These are phyloP conservation scores for Theileria equi DNA, from an alignment of 169 alveolate species.

Conservation along the genomic window DNA sequence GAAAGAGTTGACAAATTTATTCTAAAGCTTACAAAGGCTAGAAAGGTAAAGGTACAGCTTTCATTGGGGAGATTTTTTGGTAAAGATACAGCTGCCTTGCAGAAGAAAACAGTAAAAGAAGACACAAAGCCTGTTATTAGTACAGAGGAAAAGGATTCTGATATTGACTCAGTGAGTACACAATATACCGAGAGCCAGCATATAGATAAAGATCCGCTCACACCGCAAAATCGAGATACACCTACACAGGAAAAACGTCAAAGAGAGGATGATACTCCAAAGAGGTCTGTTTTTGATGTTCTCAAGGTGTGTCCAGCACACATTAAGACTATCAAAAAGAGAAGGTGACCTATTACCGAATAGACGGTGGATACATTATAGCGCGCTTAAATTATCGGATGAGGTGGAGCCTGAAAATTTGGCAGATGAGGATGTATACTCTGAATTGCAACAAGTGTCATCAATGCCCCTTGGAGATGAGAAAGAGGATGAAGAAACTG, in stretches of 20 bases:
- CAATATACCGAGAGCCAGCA: too few species aligned
- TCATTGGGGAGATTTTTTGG: conserved; percentile 48
- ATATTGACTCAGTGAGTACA: too few species aligned
- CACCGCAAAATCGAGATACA: too few species aligned
- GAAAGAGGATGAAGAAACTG: not conserved
- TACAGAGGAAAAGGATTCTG: too few species aligned
- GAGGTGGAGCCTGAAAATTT: not conserved
- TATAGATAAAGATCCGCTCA: too few species aligned
- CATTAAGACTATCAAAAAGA: not conserved
- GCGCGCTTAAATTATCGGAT: not conserved
- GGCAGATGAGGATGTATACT: not conserved
- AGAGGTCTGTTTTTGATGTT: too few species aligned
- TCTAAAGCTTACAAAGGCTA: conserved; percentile 62
- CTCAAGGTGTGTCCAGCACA: too few species aligned
- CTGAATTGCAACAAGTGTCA: not conserved
- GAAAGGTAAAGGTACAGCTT: conserved; percentile 63
- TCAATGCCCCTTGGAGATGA: not conserved
- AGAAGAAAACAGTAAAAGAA: too few species aligned
- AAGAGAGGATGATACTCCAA: too few species aligned
- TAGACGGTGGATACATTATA: not conserved
- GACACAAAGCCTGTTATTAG: too few species aligned
- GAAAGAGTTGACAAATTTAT: conserved; percentile 74
- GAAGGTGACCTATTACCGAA: not conserved
- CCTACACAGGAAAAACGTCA: too few species aligned
- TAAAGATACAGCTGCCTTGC: too few species aligned